These are phyloP conservation scores for Lepidium aucheri DNA, from an alignment of 345 rosid species.

Conservation along the genomic window DNA sequence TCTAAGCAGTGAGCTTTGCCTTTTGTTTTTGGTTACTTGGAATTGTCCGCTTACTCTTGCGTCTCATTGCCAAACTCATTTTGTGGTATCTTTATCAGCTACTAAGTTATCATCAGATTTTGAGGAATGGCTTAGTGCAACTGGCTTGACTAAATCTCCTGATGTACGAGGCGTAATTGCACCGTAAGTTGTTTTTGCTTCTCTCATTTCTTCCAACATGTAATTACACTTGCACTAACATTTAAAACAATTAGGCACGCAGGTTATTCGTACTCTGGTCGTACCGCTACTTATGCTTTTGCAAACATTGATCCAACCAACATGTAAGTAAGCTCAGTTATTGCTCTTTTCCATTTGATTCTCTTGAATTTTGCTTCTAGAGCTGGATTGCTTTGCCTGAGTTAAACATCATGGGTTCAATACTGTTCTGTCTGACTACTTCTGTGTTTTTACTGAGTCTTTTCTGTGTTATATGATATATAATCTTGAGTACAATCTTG, in stretches of 20 bases:
- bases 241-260: conserved; percentile 55
- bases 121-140: conserved; percentile 68
- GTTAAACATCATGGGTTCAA: background rate
- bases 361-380: background rate
- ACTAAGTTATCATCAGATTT: conserved; percentile 62
- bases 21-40: background rate
- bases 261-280: conserved; percentile 87
- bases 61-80: background rate
- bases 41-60: background rate
- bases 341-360: background rate
- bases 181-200: conserved; percentile 48
- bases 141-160: conserved; percentile 62
- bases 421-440: background rate
- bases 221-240: background rate
- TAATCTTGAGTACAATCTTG: background rate
- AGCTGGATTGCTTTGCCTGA: background rate
- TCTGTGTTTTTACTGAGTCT: background rate
- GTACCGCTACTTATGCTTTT: conserved; percentile 94
- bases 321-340: conserved; percentile 32
- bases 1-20: background rate
- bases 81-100: conserved; percentile 32
- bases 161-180: conserved; percentile 93
- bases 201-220: background rate
- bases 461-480: no score
- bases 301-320: conserved; percentile 87